phyloP scores from a whole-genome alignment of 192 early-diverging fungal genomes.

The Linderina pennispora region DNA sequence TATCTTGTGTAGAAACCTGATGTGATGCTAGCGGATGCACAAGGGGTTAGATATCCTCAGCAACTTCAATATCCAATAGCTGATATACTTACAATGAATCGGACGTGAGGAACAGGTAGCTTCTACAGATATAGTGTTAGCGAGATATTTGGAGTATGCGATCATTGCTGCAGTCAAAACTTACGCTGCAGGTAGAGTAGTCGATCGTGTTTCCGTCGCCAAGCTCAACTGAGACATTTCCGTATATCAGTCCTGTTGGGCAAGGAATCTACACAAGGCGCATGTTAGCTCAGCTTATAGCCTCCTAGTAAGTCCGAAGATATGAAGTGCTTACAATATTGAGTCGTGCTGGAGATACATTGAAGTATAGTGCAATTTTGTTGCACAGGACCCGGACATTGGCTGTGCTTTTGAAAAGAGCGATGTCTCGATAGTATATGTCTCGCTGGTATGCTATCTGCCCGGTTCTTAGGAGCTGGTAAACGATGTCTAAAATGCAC shows the following conservation, averaged over 20 bases:
- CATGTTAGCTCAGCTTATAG: background rate
- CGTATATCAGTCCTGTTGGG: constrained; percentile 33
- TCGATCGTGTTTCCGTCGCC: constrained; percentile 10
- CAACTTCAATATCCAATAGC: background rate
- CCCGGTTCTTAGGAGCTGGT: constrained; percentile 10
- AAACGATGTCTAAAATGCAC: constrained; percentile 9
- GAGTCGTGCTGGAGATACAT: constrained; percentile 14
- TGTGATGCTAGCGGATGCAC: constrained; percentile 3
- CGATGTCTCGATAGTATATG: constrained; percentile 26
- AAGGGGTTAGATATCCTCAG: background rate
- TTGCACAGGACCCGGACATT: constrained; percentile 30
- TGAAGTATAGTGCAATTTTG: constrained; percentile 17
- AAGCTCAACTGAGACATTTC: constrained; percentile 19
- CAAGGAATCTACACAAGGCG: constrained; percentile 15
- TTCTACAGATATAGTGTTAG: background rate
- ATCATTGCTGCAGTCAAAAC: background rate
- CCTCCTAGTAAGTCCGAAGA: background rate
- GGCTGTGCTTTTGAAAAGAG: constrained; percentile 21
- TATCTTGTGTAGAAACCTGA: background rate
- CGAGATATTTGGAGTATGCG: background rate
- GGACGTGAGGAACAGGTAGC: background rate
- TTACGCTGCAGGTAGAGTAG: constrained; percentile 14
- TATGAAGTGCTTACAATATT: constrained; percentile 16
- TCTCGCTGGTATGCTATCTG: constrained; percentile 42
- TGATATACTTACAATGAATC: background rate